Percentiles rank a stretch among this genome's conserved stretches.
Evolutionary conservation across 352 stramenopile genomes (phyloP).

Genomic region (Globisporangium canariense): DNA sequence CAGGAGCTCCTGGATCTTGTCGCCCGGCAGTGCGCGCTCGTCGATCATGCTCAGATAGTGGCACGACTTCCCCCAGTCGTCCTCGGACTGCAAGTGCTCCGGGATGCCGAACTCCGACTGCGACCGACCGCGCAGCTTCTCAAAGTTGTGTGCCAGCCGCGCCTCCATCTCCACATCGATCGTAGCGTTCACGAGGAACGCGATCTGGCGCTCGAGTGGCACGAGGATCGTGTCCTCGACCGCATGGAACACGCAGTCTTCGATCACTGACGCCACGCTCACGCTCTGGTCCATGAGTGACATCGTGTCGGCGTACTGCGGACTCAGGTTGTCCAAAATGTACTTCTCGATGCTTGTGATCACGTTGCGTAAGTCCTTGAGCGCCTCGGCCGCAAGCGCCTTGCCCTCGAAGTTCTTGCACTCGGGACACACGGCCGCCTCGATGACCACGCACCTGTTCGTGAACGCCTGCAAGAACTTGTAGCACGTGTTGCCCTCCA

Average conservation of each 20-base stretch:
- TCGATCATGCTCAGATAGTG: conserved; percentile 85
- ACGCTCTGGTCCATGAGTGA: conserved; percentile 60
- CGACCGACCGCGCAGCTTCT: conserved; percentile 53
- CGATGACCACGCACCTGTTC: conserved; percentile 64
- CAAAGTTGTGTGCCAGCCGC: conserved; percentile 56
- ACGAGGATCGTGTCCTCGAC: conserved; percentile 81
- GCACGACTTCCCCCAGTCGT: conserved; percentile 76
- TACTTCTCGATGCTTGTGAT: conserved; percentile 80
- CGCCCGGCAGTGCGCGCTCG: conserved; percentile 58
- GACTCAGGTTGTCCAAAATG: conserved; percentile 55
- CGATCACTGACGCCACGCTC: conserved; percentile 45
- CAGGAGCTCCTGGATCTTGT: conserved; percentile 83
- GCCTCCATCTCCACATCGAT: conserved; percentile 56
- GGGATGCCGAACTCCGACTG: conserved; percentile 78
- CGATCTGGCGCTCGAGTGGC: conserved; percentile 68
- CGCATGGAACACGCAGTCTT: conserved; percentile 66
- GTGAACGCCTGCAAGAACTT: conserved; percentile 70
- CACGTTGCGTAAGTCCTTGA: conserved; percentile 64
- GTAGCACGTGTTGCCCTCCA: conserved; percentile 78
- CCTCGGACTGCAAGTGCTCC: conserved; percentile 68
- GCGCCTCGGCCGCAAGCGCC: conserved; percentile 45
- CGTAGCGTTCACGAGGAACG: conserved; percentile 63
- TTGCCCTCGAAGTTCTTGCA: conserved; percentile 54
- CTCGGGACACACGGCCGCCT: conserved; percentile 52
- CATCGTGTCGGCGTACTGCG: conserved; percentile 64